Base-by-base conservation (phyloP, 352 stramenopile species). In the Pythium pyrilobum region DNA sequence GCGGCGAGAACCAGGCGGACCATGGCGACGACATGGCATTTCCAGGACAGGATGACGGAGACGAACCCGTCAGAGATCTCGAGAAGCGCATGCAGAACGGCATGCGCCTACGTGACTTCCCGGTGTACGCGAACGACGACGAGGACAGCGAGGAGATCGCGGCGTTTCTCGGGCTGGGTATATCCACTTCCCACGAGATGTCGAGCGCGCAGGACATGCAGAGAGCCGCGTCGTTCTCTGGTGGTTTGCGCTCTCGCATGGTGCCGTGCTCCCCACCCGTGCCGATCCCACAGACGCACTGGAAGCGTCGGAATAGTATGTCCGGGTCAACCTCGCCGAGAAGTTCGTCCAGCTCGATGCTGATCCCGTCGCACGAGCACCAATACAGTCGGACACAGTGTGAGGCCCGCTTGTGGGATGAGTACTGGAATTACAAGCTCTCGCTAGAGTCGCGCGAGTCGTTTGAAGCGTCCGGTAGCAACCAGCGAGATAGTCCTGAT, bases 371-470 rank as follows among this genome's bases (percentile, higher is more conserved):
- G 20, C 32, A 59, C 15, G 51, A 64, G 10, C 48, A 44, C 16
- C 40, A 59, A 15, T 73, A 73, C 57, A 76, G 67, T 28, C 49
- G 52, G 6, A 68, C 64, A 12, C 76, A 89, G 53, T 77, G 71
- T 42, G 66, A 85, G 44, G 71, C 66, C 13, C 55, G 63, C 25
- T 65, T 85, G 15, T 84, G 72, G 71, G 75, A 89, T 39, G 66
- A 89, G 37, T 71, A 78, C 52, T 87, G 76, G 78, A 73, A 89
- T 71, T 86, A 74, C 57, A 87, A 87, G 47, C 72, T 87, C 37
- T 86, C 74, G 24, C 69, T 86, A 9, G 78, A 89, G 43, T 65
- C 69, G 13, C 75, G 78, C 18, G 74, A 89, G 61, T 81, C 73
- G 9, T 82, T 87, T 23, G 70, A 87, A 44, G 62, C 61, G 4